phyloP scores from a whole-genome alignment of 768 basidiomycete species.

The Lentinula aciculospora region DNA sequence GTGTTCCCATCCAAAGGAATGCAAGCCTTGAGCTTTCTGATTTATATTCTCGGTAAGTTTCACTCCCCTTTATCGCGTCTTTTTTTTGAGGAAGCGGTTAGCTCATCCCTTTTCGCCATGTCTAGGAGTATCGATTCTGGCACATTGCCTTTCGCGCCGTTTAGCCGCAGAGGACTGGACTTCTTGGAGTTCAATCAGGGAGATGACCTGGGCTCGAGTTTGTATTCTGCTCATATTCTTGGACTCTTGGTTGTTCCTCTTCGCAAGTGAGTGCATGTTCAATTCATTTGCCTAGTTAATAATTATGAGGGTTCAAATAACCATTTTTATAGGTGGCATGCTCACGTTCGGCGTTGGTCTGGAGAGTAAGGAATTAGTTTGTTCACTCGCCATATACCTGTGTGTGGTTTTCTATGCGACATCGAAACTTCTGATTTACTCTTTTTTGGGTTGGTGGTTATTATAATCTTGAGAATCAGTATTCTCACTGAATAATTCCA shows the following conservation, averaged over 20 bases:
- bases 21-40: background rate
- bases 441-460: background rate
- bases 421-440: slow-evolving; percentile 1
- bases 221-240: background rate
- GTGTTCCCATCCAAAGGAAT: slow-evolving; percentile 2
- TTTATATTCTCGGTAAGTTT: background rate
- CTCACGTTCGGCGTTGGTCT: background rate
- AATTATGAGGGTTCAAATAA: background rate
- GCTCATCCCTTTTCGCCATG: background rate
- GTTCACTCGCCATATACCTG: background rate
- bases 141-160: slow-evolving; percentile 1
- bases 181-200: background rate
- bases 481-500: background rate
- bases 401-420: slow-evolving; percentile 1
- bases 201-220: slow-evolving; percentile 1
- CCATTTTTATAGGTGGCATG: background rate
- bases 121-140: background rate
- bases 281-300: background rate
- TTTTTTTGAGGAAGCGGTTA: background rate
- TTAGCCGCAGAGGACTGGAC: background rate
- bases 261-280: background rate
- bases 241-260: slow-evolving; percentile 5
- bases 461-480: background rate
- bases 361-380: background rate
- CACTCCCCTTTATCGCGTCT: too few species aligned